Base-by-base conservation (phyloP, 352 stramenopile genomes). In the Phytophthora pisi region DNA sequence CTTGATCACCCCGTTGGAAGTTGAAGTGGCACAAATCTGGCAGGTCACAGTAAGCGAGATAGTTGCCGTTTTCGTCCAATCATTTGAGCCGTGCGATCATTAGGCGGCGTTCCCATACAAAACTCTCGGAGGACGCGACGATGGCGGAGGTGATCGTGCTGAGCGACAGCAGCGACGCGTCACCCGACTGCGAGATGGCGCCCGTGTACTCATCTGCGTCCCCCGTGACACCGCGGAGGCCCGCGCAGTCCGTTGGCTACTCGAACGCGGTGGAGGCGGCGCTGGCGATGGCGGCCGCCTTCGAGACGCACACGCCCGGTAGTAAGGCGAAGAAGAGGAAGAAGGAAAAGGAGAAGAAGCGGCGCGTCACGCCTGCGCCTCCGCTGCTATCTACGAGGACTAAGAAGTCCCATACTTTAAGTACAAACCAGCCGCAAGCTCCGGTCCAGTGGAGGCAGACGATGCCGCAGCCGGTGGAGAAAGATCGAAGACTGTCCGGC, bases 141-240 rank as follows among this genome's bases (percentile, higher is more conserved):
- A 60, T 36, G 54, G 34, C 34, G 34, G 63, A 75, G 36, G 68
- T 76, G 60, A 74, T 79, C 45, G 72, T 72, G 45, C 62, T 79
- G 46, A 64, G 72, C 47, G 59, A 77, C 55, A 73, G 64, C 64
- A 73, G 69, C 56, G 61, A 70, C 52, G 51, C 57, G 55, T 63
- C 69, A 46, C 68, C 56, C n/a, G 64, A 61, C 23, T 42, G 40
- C 47, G 69, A 66, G 52, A 45, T 56, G 51, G 11, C 34, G 60
- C 30, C 3, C 18, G 31, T 46, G 28, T 72, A 58, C 2, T 49
- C 64, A 13, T 65, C 45, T 15, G 46, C 47, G 9, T 58, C 43
- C 43, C 58, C 61, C 5, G 61, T 30, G 8, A 30, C 51, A 10
- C 15, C 5, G 5, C 50, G 30, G 18, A 62, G 23, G 20, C 50